Base-by-base conservation (phyloP, 2,329 filamentous ascomycete genomes). In the Sclerotinia spermophila region DNA sequence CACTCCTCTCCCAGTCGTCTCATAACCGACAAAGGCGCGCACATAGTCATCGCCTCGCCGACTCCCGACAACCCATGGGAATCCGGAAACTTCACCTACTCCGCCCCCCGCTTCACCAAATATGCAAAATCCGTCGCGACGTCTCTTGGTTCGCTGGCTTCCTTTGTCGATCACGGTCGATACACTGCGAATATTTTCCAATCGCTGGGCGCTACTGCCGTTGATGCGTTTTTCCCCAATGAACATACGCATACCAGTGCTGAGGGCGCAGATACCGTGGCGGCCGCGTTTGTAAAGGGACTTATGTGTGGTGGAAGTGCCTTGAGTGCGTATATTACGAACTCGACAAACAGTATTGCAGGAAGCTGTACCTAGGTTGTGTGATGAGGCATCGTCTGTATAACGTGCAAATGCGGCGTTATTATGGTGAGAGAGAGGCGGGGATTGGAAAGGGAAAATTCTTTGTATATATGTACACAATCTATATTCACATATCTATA, bases 21-120 rank as follows among this genome's bases (percentile, higher is more conserved):
- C 3, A 78, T 82, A 58, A 75, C 80, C 19, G 79, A 82, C 66
- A 89, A 88, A 77, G 89, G 89, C 4, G 88, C 87, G 2, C 84
- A 82, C 30, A 88, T 91, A 55, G 82, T 91, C 59, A 81, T 91
- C 48, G 83, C 83, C 48, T 84, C 83, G 21, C 86, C 87, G 72
- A 91, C 89, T 1, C 88, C 89, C 0, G 86, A 90, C 76, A 91
- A 91, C 75, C 81, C 83, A 0, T 90, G 86, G 84, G 87, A 90
- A 75, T 81, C 80, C 0, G 87, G 87, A 0, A 81, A 74, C 0
- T 89, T 83, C 74, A 73, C 72, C 6, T 84, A 85, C 71, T 74
- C 76, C 0, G 77, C 86, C 2, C 80, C 82, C 24, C 81, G 88
- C 5, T 91, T 90, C 74, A 87, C 88, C 0, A 84, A 76, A 2